Base-by-base conservation (phyloP, 108 stramenopile species). In the Cyclotella atomus region DNA sequence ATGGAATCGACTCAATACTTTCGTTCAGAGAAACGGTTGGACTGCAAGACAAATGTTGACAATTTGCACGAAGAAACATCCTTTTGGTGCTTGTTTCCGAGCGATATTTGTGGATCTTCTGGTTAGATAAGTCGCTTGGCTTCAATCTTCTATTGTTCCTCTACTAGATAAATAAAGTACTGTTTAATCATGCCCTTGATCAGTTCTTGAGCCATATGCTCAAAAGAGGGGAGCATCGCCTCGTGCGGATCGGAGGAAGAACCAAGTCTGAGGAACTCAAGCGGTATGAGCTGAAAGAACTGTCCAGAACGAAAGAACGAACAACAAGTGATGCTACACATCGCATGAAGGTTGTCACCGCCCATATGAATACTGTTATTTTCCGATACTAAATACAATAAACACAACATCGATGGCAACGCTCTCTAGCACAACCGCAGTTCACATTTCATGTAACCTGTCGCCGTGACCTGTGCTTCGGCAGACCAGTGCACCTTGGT, bases 101-200 rank as follows among this genome's bases (percentile, higher is more conserved):
- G 46, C 53, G 14, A 43, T 19, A 61, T 61, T 19, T 61, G 60
- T 20, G n/a, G 10, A 0, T 29, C 29, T 59, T 59, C 17, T 23
- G 6, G 21, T n/a, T 6, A 17, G 17, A 23, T 52, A 23, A n/a
- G n/a, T n/a, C n/a, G n/a, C n/a, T n/a, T n/a, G n/a, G n/a, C n/a
- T n/a, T n/a, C n/a, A n/a, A n/a, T n/a, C n/a, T n/a, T n/a, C n/a
- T n/a, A n/a, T n/a, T n/a, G n/a, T n/a, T n/a, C n/a, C n/a, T n/a
- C n/a, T n/a, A n/a, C n/a, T n/a, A n/a, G n/a, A n/a, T n/a, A n/a
- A n/a, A n/a, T n/a, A n/a, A n/a, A n/a, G n/a, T n/a, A n/a, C n/a
- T n/a, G n/a, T n/a, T n/a, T n/a, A 94, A 94, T 57, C 93, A 94
- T 73, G 93, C 93, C 24, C 78, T 94, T 55, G 93, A 94, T 77